Conservation (phyloP, 129 eudicot species). For the Scalesia atractyloides region DNA sequence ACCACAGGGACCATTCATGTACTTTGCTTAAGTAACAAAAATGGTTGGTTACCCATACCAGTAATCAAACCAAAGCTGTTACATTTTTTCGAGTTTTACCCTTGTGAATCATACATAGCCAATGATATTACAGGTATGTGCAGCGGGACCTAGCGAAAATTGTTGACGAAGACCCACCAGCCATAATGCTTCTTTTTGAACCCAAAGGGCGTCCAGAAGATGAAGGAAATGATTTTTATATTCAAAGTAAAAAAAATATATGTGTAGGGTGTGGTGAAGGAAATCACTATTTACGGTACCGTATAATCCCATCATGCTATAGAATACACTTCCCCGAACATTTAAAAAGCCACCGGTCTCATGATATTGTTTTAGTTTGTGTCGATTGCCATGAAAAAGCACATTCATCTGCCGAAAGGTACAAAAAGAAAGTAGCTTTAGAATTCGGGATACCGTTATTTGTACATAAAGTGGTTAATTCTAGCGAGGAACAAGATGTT, state of each 20-base stretch:
- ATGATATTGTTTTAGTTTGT: slow-evolving; percentile 94
- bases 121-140: slow-evolving; percentile 61
- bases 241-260: slow-evolving; percentile 89
- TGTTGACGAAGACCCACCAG: slow-evolving; percentile 84
- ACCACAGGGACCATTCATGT: too few relatives aligned
- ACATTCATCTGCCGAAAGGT: slow-evolving; percentile 91
- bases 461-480: slow-evolving; percentile 67
- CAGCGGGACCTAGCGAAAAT: slow-evolving; percentile 79
- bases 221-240: slow-evolving; percentile 90
- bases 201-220: slow-evolving; percentile 99
- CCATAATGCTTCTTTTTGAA: slow-evolving; percentile 89
- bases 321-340: slow-evolving; percentile 97
- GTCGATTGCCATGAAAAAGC: slow-evolving; percentile 99
- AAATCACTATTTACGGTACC: slow-evolving; percentile 84
- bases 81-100: not conserved
- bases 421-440: slow-evolving; percentile 67
- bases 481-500: slow-evolving; percentile 40
- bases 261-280: slow-evolving; percentile 99
- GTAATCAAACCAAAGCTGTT: not conserved
- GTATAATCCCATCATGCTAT: slow-evolving; percentile 95
- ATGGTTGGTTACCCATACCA: not conserved
- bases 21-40: not conserved
- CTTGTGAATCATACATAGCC: slow-evolving; percentile 1
- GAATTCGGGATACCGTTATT: slow-evolving; percentile 85
- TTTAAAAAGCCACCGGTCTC: slow-evolving; percentile 96